Conservation (phyloP, 2,329 filamentous ascomycete species). For the Fusarium stilboides region DNA sequence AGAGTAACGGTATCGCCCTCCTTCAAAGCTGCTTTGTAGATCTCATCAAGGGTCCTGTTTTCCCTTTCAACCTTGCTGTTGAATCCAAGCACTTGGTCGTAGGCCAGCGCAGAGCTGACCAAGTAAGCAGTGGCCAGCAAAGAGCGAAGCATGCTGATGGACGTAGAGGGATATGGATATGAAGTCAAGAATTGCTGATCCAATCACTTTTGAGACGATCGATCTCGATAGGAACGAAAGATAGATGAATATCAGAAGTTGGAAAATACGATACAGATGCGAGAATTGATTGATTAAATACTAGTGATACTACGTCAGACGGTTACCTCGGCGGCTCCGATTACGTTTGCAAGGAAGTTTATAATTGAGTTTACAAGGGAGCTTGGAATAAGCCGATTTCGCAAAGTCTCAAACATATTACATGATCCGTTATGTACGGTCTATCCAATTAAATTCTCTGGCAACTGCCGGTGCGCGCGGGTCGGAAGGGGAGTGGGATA, state of each 20-base stretch:
- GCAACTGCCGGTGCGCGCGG: slow-evolving; percentile 7
- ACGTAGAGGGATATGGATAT: neutral
- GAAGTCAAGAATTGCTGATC: neutral
- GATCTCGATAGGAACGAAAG: no score
- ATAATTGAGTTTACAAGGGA: neutral
- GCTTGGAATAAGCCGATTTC: neutral
- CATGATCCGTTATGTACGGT: neutral
- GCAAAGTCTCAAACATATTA: slow-evolving; percentile 3
- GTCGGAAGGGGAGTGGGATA: slow-evolving; percentile 9
- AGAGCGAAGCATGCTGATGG: slow-evolving; percentile 20
- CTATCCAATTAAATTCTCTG: neutral
- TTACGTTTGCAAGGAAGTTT: neutral
- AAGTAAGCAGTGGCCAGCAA: slow-evolving; percentile 22
- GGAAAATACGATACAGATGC: neutral
- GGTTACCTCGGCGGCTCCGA: neutral
- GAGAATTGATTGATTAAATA: neutral
- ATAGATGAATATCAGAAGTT: no score
- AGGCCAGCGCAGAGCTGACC: slow-evolving; percentile 29
- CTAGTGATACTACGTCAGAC: neutral
- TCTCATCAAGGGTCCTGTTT: slow-evolving; percentile 64
- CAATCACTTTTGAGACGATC: no score
- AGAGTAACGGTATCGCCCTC: slow-evolving; percentile 63
- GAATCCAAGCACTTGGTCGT: slow-evolving; percentile 48
- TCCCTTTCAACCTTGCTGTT: slow-evolving; percentile 51
- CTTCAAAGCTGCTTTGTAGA: slow-evolving; percentile 64